Base-by-base conservation (phyloP, 768 basidiomycete genomes). In the Mycena vulgaris region DNA sequence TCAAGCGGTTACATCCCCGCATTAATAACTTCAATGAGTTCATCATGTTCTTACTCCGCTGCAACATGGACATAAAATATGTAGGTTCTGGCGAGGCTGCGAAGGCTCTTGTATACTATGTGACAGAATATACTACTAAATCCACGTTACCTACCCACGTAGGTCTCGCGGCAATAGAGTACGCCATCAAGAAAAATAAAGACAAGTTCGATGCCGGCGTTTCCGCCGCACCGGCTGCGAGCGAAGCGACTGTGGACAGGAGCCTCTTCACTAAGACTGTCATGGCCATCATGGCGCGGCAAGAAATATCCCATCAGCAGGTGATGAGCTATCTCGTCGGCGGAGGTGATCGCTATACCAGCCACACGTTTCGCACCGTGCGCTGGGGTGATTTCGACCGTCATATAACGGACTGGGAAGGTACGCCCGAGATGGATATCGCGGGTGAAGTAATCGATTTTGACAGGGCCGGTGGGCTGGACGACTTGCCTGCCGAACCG, bases 71-170 rank as follows among this genome's bases (percentile, higher is more conserved):
- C 56, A 69, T 78, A 11, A 80, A 82, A 51, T 80, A 70, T 52
- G 79, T 83, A n/a, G 78, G 78, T 0, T 81, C 80, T 0, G 80
- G 82, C 0, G 66, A 73, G 21, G 75, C 77, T 5, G 80, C 80
- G 0, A 82, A 79, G 49, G 80, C 80, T 0, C 69, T 80, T 0
- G 40, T 83, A 27, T 82, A 76, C 61, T 83, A 83, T 47, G 71
- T 83, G 5, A 82, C 82, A 0, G 82, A 83, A 61, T 83, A 83
- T 58, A 79, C 83, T n/a, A 82, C 82, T 0, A 83, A 83, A 56
- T 19, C 66, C 3, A 35, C 59, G 1, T n/a, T 81, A 0, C 66
- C 77, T 1, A 53, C 74, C 0, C 73, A 81, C 48, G 65, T 69
- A 21, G 69, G 76, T 16, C 51, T 77, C 4, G 56, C 52, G 0